Conservation (phyloP, 305 asterid genomes). For the Ruellia speciosa region DNA sequence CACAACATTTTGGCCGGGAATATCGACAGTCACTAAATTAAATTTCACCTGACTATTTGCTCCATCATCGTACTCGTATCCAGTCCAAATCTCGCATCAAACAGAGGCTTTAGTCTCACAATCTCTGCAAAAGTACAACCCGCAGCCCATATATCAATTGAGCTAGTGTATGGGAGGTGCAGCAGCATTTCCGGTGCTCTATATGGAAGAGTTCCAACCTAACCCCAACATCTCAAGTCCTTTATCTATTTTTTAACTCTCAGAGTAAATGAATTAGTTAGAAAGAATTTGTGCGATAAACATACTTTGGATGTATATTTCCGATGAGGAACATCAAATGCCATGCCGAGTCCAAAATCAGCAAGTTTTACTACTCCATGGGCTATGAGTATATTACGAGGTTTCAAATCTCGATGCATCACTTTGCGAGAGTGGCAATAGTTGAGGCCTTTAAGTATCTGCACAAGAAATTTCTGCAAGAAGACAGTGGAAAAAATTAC, state of each 20-base stretch:
- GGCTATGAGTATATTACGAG: constrained; percentile 47
- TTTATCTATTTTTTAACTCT: too few relatives aligned
- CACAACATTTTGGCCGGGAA: neutral
- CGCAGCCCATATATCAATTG: constrained; percentile 19
- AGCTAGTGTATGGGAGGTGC: neutral
- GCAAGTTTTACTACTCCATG: constrained; percentile 47
- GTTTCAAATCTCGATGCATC: constrained; percentile 59
- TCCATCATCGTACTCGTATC: neutral
- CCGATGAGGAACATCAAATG: constrained; percentile 38
- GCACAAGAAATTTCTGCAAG: neutral
- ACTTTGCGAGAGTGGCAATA: constrained; percentile 56
- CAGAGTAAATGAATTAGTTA: too few relatives aligned
- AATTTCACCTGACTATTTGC: constrained; percentile 13
- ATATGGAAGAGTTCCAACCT: constrained; percentile 12
- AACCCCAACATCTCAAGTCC: neutral
- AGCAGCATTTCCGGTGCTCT: constrained; percentile 19
- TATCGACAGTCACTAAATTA: too few relatives aligned
- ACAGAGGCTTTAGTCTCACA: neutral
- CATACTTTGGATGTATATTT: constrained; percentile 4
- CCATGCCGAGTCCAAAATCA: constrained; percentile 52
- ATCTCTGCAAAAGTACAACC: neutral
- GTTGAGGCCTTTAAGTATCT: neutral
- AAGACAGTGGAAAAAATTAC: too few relatives aligned
- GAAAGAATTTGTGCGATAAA: neutral
- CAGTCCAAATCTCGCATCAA: neutral